Base-by-base conservation (phyloP, 345 rosid species). In the Corchorus olitorius region DNA sequence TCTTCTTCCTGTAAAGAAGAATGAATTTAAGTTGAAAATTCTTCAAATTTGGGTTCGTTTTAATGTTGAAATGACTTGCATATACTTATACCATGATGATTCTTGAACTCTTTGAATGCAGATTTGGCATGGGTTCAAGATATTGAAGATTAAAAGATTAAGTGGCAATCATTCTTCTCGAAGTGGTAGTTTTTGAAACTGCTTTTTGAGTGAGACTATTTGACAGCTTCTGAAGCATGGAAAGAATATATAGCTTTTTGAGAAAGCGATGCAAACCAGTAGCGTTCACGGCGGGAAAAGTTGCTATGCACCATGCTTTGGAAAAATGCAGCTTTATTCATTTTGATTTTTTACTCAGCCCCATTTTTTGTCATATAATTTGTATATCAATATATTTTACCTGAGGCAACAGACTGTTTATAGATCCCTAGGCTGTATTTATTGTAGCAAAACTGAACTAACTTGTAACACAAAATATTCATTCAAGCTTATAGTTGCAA, bases 71-170 rank as follows among this genome's bases (percentile, higher is more conserved):
- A 22, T 27, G 58, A 69, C 17, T 27, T 27, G 27, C 27, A 27
- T 27, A 15, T 15, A 37, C 41, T 12, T 14, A 8, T 33, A 33
- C 22, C 54, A 16, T 50, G 10, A 8, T 22, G 46, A 68, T 22
- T 49, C 58, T 65, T 53, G 52, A 71, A 50, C 55, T 15, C 37
- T 3, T 41, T 74, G 72, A 52, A 73, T 78, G 80, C 92, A 96
- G 99, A 92, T 88, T 86, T 96, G 86, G 91, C 96, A 60, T 96
- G 98, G 98, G 97, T 93, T 75, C 96, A 96, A 78, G 97, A 91
- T 61, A 86, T 96, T 33, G 97, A 92, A 13, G 98, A 92, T 82
- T 88, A 82, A 87, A 82, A 87, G 83, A 77, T 11, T 33, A 12
- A 55, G 55, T 20, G 3, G 59, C 27, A 49, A 34, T 45, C 45